A percentile compares a stretch with the other conserved stretches of the same genome.
These are phyloP conservation scores for Ustilago hordei DNA, from an alignment of 1,284 basidiomycete genomes.

Conservation along the genomic window DNA sequence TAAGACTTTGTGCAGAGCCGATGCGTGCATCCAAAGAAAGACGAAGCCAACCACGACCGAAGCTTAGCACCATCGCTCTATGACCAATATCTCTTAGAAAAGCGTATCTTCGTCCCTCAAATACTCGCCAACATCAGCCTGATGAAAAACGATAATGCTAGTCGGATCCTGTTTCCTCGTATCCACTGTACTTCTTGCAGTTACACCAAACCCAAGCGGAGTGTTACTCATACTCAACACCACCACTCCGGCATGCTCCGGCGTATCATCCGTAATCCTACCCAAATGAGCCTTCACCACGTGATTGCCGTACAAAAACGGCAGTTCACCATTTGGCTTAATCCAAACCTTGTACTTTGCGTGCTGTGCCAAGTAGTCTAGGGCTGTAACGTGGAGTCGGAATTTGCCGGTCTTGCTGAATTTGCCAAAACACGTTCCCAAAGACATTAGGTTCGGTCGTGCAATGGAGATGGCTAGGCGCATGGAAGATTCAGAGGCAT, in stretches of 20 bases:
- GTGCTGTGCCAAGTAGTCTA: conserved; percentile 94
- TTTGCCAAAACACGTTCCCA: conserved; percentile 97
- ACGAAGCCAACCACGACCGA: too few species aligned
- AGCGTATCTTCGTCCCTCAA: conserved; percentile 66
- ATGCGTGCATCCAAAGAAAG: too few species aligned
- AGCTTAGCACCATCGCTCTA: too few species aligned
- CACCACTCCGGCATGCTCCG: conserved; percentile 98
- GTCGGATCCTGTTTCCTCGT: conserved; percentile 98
- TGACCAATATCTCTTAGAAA: conserved; percentile 28
- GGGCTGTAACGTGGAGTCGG: conserved; percentile 91
- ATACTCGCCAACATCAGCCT: conserved; percentile 75
- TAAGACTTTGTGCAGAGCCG: too few species aligned
- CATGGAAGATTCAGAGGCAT: conserved; percentile 75
- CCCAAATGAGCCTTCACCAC: conserved; percentile 98
- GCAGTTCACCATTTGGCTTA: conserved; percentile 99
- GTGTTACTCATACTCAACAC: conserved; percentile 95
- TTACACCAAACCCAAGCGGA: conserved; percentile 89
- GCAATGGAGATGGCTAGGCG: conserved; percentile 91
- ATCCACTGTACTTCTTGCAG: conserved; percentile 92
- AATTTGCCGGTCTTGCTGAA: conserved; percentile 98
- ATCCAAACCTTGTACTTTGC: conserved; percentile 99
- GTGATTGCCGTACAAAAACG: conserved; percentile 98
- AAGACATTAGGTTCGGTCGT: conserved; percentile 88
- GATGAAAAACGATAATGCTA: conserved; percentile 97
- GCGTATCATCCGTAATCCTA: conserved; percentile 98